A percentile compares a stretch with the other conserved stretches of the same genome.
phyloP scores from a whole-genome alignment of 2,329 filamentous ascomycete species.

The Calonectria pseudoreteaudii region DNA sequence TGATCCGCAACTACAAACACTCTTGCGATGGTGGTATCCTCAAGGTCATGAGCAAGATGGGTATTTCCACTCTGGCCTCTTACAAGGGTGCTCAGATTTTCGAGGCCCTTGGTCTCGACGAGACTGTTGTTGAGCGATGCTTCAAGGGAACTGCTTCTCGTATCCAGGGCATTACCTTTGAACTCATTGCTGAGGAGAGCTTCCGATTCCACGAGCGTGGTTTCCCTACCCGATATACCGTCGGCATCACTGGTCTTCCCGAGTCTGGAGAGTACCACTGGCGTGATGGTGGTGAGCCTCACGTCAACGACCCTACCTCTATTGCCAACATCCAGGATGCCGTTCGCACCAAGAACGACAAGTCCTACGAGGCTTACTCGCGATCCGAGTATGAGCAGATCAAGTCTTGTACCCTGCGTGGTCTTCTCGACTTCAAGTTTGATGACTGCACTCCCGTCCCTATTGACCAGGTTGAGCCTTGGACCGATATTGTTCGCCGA shows the following conservation, averaged over 20 bases:
- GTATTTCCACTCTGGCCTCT: conserved; percentile 93
- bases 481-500: conserved; percentile 96
- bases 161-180: conserved; percentile 94
- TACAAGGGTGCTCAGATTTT: conserved; percentile 99
- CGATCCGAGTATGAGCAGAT: conserved; percentile 94
- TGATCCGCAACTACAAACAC: conserved; percentile 96
- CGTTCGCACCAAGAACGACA: conserved; percentile 96
- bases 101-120: conserved; percentile 93
- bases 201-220: conserved; percentile 96
- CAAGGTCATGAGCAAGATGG: conserved; percentile 99
- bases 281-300: conserved; percentile 94
- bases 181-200: conserved; percentile 92
- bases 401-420: conserved; percentile 94
- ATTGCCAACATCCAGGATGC: conserved; percentile 98
- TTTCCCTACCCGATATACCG: conserved; percentile 83
- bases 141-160: conserved; percentile 95
- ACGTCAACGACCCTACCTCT: conserved; percentile 93
- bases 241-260: conserved; percentile 81
- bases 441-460: conserved; percentile 86
- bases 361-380: conserved; percentile 97
- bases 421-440: conserved; percentile 95
- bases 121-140: conserved; percentile 91
- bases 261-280: conserved; percentile 99
- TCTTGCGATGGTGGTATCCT: conserved; percentile 96
- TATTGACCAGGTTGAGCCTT: conserved; percentile 96